Conservation (phyloP, 2,329 filamentous ascomycete species). For the Fusarium napiforme region DNA sequence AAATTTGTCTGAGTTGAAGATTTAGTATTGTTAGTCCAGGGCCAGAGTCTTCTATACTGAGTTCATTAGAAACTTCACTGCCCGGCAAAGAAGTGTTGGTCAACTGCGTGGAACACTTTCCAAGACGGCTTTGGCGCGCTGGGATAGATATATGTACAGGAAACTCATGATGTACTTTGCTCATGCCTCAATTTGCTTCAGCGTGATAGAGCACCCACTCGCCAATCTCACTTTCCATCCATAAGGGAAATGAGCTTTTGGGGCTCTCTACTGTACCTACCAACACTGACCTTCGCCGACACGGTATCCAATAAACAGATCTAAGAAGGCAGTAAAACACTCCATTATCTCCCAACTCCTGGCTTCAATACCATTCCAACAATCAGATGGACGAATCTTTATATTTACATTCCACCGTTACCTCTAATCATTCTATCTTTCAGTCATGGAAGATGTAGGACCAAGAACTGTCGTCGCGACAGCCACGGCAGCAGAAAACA, state of each 20-base stretch:
- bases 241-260: not conserved
- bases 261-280: not conserved
- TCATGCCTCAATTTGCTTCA: not conserved
- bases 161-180: not conserved
- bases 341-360: not conserved
- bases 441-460: not conserved
- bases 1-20: not conserved
- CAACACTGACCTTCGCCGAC: not conserved
- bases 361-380: not conserved
- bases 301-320: not conserved
- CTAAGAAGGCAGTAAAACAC: not conserved
- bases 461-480: not conserved
- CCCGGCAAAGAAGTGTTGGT: not conserved
- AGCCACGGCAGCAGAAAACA: not conserved
- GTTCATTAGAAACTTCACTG: not conserved
- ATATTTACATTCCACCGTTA: not conserved
- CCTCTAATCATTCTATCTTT: not conserved
- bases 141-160: not conserved
- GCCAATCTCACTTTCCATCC: not conserved
- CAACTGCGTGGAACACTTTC: not conserved
- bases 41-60: not conserved
- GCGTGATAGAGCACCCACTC: too few relatives aligned
- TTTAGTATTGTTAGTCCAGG: not conserved
- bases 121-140: too few relatives aligned
- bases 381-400: not conserved